phyloP scores from a whole-genome alignment of 2,329 filamentous ascomycete genomes.

The Mycocentrospora acerina region DNA sequence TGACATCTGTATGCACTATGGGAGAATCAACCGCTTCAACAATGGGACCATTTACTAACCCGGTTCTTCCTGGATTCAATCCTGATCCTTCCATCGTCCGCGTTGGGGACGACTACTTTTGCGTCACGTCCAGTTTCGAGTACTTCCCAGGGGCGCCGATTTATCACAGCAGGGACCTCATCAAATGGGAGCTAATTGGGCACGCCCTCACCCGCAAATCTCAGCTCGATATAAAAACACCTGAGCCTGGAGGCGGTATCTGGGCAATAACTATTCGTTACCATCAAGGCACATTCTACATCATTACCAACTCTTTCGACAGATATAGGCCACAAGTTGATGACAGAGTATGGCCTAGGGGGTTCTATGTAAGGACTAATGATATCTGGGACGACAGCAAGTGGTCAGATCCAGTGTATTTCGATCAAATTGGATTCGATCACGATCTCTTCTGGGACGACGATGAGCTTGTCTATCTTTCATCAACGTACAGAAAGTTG shows the following conservation, averaged over 20 bases:
- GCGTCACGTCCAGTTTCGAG: constrained; percentile 55
- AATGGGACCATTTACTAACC: constrained; percentile 35
- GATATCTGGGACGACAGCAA: constrained; percentile 16
- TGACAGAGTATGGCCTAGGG: constrained; percentile 45
- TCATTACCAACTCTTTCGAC: constrained; percentile 28
- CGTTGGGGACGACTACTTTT: constrained; percentile 47
- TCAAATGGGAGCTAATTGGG: constrained; percentile 52
- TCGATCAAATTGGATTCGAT: constrained; percentile 26
- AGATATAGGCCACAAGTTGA: constrained; percentile 29
- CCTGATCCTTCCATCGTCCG: constrained; percentile 53
- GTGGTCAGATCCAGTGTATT: constrained; percentile 28
- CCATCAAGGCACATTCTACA: constrained; percentile 16
- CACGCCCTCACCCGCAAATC: constrained; percentile 38
- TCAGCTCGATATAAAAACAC: constrained; percentile 39
- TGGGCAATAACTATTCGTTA: constrained; percentile 27
- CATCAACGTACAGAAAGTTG: constrained; percentile 15
- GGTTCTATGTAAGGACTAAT: constrained; percentile 49
- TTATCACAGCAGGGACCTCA: constrained; percentile 53
- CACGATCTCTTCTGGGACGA: constrained; percentile 54
- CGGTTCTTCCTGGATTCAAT: constrained; percentile 53
- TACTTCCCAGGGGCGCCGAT: constrained; percentile 56
- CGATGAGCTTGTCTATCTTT: constrained; percentile 53
- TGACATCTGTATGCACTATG: too few species aligned
- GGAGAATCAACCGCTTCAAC: too few species aligned
- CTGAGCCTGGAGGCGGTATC: constrained; percentile 22